A percentile compares a stretch with the other conserved stretches of the same genome.
These are phyloP conservation scores for Pisolithus marmoratus DNA, from an alignment of 768 basidiomycete species.

Conservation along the genomic window DNA sequence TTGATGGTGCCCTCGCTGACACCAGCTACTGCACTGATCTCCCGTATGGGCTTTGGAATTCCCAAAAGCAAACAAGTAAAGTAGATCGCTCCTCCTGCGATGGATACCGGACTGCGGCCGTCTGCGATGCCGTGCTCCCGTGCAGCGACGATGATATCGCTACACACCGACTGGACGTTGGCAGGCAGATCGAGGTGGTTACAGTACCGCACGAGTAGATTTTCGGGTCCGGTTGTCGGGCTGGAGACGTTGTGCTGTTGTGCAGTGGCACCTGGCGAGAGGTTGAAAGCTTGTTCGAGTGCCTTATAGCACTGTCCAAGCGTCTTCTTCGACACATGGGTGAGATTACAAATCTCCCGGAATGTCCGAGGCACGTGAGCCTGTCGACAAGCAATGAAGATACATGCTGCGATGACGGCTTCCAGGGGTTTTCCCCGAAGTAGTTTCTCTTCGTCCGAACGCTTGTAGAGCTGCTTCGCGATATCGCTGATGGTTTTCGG, in stretches of 20 bases:
- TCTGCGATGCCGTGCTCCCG: conserved; percentile 85
- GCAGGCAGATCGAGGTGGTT: conserved; percentile 85
- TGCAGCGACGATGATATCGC: conserved; percentile 76
- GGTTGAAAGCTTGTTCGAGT: conserved; percentile 82
- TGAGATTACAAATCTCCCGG: conserved; percentile 90
- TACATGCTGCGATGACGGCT: conserved; percentile 94
- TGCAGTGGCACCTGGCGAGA: conserved; percentile 74
- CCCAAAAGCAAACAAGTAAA: conserved; percentile 85
- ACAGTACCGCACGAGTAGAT: conserved; percentile 87
- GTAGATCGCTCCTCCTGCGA: conserved; percentile 95
- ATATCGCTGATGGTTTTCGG: conserved; percentile 93
- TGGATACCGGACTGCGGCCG: conserved; percentile 94
- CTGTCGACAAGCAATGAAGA: conserved; percentile 95
- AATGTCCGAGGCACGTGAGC: conserved; percentile 95
- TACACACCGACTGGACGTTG: conserved; percentile 76
- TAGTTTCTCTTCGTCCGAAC: conserved; percentile 92
- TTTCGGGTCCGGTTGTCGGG: conserved; percentile 73
- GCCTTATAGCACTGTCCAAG: conserved; percentile 92
- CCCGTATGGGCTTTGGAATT: conserved; percentile 66
- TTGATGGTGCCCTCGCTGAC: conserved; percentile 96
- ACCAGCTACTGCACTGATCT: conserved; percentile 87
- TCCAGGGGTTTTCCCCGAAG: conserved; percentile 87
- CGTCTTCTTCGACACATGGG: conserved; percentile 91
- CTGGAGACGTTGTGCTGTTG: conserved; percentile 30
- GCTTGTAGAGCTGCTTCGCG: conserved; percentile 95